A percentile compares a stretch with the other conserved stretches of the same genome.
Evolutionary conservation across 352 stramenopile genomes (phyloP).

Genomic region (Globisporangium nagaii): DNA sequence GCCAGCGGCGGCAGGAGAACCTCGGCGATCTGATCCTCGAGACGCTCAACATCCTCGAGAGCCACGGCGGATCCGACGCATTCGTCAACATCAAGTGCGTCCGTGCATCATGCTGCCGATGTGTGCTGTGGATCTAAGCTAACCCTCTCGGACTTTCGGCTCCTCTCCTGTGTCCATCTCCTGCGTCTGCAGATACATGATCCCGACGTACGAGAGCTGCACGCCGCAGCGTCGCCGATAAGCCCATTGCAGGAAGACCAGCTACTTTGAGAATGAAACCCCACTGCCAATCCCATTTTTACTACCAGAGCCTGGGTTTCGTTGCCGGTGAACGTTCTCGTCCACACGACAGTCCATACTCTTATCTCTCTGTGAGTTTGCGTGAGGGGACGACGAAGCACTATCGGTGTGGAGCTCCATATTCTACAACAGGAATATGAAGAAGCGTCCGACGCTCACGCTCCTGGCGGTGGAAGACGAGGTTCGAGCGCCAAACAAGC

Average conservation of each 20-base stretch:
- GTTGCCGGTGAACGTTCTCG: not conserved
- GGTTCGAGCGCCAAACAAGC: conserved; percentile 6
- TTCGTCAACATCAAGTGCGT: conserved; percentile 93
- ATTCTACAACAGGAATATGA: conserved; percentile 4
- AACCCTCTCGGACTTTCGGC: not conserved
- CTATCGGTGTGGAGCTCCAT: too few species aligned
- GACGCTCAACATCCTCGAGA: conserved; percentile 88
- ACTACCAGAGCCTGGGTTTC: not conserved
- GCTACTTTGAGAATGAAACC: not conserved
- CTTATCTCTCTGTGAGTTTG: not conserved
- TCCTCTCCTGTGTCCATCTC: not conserved
- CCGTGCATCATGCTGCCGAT: not conserved
- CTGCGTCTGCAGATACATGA: conserved; percentile 84
- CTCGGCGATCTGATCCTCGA: conserved; percentile 87
- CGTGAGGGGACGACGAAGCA: too few species aligned
- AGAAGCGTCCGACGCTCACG: conserved; percentile 15
- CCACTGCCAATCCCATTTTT: not conserved
- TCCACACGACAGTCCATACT: not conserved
- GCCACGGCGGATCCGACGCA: conserved; percentile 73
- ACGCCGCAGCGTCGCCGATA: conserved; percentile 20
- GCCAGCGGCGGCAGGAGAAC: conserved; percentile 84
- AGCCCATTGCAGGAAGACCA: too few species aligned
- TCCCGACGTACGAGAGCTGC: conserved; percentile 94
- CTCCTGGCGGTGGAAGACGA: conserved; percentile 16
- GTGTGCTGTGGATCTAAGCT: not conserved